Evolutionary conservation across 257 asterid species (phyloP).

Genomic region (Penstemon davidsonii): DNA sequence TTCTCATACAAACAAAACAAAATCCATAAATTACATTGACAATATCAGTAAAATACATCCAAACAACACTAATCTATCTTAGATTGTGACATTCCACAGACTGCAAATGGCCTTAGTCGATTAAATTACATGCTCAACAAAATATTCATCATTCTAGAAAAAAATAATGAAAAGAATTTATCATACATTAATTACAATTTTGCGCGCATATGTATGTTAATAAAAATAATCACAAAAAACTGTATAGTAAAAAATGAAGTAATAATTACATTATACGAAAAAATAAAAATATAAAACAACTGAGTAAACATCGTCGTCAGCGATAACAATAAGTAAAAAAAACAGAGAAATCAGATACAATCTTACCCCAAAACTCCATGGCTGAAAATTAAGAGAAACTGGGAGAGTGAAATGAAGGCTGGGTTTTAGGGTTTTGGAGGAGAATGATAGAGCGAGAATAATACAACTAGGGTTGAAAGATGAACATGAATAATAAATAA

Average conservation of each 20-base stretch:
- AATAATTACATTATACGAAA: too few relatives aligned
- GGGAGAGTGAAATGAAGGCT: not conserved
- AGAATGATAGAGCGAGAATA: not conserved
- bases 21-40: not conserved
- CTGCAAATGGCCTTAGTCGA: too few relatives aligned
- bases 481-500: not conserved
- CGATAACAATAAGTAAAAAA: not conserved
- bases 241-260: too few relatives aligned
- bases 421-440: not conserved
- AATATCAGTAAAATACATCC: not conserved
- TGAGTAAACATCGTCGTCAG: not conserved
- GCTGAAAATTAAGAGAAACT: not conserved
- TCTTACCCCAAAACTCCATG: conserved; percentile 25
- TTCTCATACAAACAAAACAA: not conserved
- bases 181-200: too few relatives aligned
- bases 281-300: not conserved
- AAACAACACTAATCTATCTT: not conserved
- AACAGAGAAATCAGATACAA: not conserved
- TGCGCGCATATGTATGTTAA: too few relatives aligned
- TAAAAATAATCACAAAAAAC: too few relatives aligned
- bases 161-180: too few relatives aligned
- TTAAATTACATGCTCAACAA: too few relatives aligned
- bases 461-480: not conserved
- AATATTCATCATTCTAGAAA: too few relatives aligned
- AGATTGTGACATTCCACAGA: too few relatives aligned